These are phyloP conservation scores for Hibiscus mutabilis DNA, from an alignment of 345 rosid genomes.

Conservation along the genomic window DNA sequence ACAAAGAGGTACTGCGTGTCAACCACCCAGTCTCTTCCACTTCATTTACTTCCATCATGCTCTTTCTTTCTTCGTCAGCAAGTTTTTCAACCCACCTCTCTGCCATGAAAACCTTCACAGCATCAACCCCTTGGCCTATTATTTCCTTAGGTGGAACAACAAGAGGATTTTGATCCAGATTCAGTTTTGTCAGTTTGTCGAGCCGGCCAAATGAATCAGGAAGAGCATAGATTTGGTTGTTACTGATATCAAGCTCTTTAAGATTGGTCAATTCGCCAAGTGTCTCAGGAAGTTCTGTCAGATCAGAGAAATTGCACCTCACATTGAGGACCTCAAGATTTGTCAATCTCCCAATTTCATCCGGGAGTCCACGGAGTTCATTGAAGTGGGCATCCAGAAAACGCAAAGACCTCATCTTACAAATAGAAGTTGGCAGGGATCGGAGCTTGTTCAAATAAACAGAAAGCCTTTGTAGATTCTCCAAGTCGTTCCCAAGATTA, in stretches of 20 bases:
- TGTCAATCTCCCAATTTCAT: conserved; percentile 52
- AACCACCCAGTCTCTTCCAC: conserved; percentile 58
- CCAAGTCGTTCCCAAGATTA: conserved; percentile 67
- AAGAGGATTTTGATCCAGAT: conserved; percentile 80
- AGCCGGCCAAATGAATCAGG: conserved; percentile 76
- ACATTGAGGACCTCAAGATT: conserved; percentile 72
- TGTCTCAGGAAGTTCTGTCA: conserved; percentile 66
- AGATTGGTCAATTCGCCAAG: conserved; percentile 64
- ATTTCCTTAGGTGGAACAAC: conserved; percentile 55
- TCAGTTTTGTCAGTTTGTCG: conserved; percentile 58
- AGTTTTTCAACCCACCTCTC: conserved; percentile 65
- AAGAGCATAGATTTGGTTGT: conserved; percentile 76
- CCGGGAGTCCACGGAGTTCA: conserved; percentile 69
- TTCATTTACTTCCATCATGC: conserved; percentile 43
- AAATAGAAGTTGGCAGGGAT: conserved; percentile 57
- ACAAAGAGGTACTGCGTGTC: conserved; percentile 71
- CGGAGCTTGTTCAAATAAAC: conserved; percentile 68
- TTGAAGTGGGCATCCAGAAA: conserved; percentile 87
- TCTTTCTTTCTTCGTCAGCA: conserved; percentile 55
- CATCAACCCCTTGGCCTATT: conserved; percentile 58
- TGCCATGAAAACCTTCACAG: conserved; percentile 63
- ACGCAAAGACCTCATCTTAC: conserved; percentile 58
- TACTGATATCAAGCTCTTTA: conserved; percentile 85
- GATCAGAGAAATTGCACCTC: conserved; percentile 77
- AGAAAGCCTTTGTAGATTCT: conserved; percentile 57